Percentiles rank a stretch among this genome's conserved stretches.
These are phyloP conservation scores for Macrolepiota dolichaula DNA, from an alignment of 768 basidiomycete genomes.

Conservation along the genomic window DNA sequence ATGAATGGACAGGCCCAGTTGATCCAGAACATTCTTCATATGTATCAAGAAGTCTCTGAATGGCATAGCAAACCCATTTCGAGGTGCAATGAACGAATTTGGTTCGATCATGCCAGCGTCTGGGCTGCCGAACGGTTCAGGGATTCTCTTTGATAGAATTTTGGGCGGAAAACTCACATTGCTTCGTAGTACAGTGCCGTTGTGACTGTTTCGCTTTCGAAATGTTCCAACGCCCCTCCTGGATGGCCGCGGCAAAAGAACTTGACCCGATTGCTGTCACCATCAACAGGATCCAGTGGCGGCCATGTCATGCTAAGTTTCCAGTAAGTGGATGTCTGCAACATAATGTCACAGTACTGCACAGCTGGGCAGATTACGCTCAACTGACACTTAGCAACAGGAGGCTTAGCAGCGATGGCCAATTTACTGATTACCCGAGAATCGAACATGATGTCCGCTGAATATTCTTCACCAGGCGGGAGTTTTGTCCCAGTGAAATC, in stretches of 20 bases:
- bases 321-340: constrained; percentile 73
- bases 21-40: constrained; percentile 77
- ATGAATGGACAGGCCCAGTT: constrained; percentile 79
- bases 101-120: constrained; percentile 77
- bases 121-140: constrained; percentile 46
- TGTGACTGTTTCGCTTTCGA: constrained; percentile 75
- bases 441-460: constrained; percentile 72
- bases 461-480: constrained; percentile 55
- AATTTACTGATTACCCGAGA: constrained; percentile 75
- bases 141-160: neutral
- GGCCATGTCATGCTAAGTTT: constrained; percentile 77
- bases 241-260: constrained; percentile 83
- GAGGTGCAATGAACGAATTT: constrained; percentile 71
- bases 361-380: constrained; percentile 68
- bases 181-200: constrained; percentile 87
- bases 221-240: constrained; percentile 84
- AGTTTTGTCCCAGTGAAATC: constrained; percentile 82
- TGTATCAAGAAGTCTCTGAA: constrained; percentile 79
- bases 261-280: constrained; percentile 64
- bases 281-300: constrained; percentile 58
- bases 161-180: constrained; percentile 44
- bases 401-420: constrained; percentile 68
- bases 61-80: constrained; percentile 85
- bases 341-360: constrained; percentile 79
- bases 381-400: constrained; percentile 73